Conservation (phyloP, 768 basidiomycete species). For the Mycena maculata region DNA sequence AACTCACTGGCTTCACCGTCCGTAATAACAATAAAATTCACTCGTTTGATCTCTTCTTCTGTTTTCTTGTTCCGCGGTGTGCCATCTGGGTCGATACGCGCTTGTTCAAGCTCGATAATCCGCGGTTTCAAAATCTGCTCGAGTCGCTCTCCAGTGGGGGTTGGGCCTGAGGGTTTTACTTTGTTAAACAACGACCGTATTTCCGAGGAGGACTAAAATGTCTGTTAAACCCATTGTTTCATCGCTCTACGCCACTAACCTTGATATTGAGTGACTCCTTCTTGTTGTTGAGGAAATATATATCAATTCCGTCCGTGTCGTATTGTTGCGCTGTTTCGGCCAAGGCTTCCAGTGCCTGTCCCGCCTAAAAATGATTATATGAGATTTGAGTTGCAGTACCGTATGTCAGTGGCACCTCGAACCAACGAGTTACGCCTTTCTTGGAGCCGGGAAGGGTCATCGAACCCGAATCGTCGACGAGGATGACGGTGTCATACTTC, state of each 20-base stretch:
- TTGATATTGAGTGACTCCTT: conserved; percentile 49
- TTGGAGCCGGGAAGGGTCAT: conserved; percentile 50
- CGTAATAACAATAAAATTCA: conserved; percentile 72
- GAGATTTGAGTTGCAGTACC: neutral
- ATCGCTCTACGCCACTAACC: conserved; percentile 38
- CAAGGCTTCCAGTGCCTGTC: conserved; percentile 58
- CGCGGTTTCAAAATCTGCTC: conserved; percentile 46
- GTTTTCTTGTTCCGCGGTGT: conserved; percentile 29
- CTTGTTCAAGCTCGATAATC: conserved; percentile 42
- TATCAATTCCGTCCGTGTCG: conserved; percentile 70
- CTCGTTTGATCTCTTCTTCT: conserved; percentile 57
- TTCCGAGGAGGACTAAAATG: conserved; percentile 46
- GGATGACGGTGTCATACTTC: conserved; percentile 66
- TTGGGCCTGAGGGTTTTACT: conserved; percentile 56
- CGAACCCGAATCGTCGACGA: conserved; percentile 72
- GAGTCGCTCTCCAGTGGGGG: conserved; percentile 55
- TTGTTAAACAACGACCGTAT: conserved; percentile 57
- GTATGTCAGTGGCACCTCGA: conserved; percentile 50
- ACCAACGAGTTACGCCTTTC: conserved; percentile 54
- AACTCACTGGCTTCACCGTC: conserved; percentile 69
- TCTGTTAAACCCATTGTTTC: neutral
- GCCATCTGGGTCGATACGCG: conserved; percentile 33
- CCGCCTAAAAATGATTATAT: conserved; percentile 47
- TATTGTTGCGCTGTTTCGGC: conserved; percentile 60
- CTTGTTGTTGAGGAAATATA: conserved; percentile 66